Evolutionary conservation across 345 rosid genomes (phyloP).

Genomic region (Crucihimalaya himalaica): DNA sequence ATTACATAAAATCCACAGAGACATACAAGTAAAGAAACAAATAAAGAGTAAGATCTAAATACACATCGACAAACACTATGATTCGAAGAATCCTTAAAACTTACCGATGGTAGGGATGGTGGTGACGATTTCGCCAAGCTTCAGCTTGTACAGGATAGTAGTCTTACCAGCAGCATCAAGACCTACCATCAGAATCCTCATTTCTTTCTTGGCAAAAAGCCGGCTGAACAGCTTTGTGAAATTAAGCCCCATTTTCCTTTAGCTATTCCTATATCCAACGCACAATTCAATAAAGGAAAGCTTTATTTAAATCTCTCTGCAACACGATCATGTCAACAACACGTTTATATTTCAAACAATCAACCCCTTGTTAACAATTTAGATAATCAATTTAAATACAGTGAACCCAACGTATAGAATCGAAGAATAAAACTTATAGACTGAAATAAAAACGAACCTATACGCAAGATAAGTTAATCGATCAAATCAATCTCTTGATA

Average conservation of each 20-base stretch:
- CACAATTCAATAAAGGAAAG: not conserved
- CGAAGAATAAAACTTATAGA: not conserved
- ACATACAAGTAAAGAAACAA: constrained; percentile 12
- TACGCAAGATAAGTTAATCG: not conserved
- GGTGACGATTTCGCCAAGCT: constrained; percentile 85
- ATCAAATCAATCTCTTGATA: constrained; percentile 12
- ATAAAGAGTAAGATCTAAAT: not conserved
- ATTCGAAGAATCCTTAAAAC: not conserved
- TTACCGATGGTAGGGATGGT: constrained; percentile 83
- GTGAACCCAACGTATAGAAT: not conserved
- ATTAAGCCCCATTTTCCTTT: constrained; percentile 57
- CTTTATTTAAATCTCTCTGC: not conserved
- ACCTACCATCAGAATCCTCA: constrained; percentile 88
- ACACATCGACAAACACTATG: not conserved
- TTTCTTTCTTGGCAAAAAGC: constrained; percentile 76
- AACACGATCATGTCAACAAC: not conserved
- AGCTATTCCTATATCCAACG: constrained; percentile 11
- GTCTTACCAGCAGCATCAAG: constrained; percentile 91
- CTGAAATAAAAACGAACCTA: not conserved
- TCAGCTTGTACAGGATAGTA: constrained; percentile 81
- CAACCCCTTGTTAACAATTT: not conserved
- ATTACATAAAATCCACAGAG: not conserved
- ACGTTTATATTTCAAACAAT: not conserved
- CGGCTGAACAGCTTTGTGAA: constrained; percentile 70
- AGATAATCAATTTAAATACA: not conserved